These are phyloP conservation scores for Saccharum hybrid DNA, from an alignment of 202 grass and related monocot species.

Conservation along the genomic window DNA sequence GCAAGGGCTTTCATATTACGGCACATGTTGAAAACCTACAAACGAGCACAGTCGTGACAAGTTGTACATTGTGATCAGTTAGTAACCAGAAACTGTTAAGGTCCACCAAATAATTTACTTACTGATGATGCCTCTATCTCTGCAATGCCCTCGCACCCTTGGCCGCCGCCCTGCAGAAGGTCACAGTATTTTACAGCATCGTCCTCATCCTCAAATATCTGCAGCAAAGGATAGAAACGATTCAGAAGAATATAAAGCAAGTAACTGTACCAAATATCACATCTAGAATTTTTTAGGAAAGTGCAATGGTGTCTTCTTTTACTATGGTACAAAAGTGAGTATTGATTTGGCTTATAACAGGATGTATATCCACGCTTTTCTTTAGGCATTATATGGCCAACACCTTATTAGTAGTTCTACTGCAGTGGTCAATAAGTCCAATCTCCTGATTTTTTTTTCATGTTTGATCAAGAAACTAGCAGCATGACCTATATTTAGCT, in stretches of 20 bases:
- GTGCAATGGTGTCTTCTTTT: background rate
- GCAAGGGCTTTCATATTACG: conserved; percentile 81
- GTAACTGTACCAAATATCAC: background rate
- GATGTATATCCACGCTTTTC: background rate
- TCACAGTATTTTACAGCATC: conserved; percentile 91
- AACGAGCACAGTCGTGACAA: background rate
- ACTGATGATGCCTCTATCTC: conserved; percentile 94
- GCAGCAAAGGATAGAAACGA: background rate
- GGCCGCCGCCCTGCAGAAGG: conserved; percentile 77
- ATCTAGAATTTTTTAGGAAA: background rate
- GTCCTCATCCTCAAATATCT: conserved; percentile 94
- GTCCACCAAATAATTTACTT: conserved; percentile 40
- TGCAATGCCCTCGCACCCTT: conserved; percentile 92
- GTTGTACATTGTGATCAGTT: background rate
- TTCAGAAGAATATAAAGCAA: conserved; percentile 28
- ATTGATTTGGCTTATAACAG: background rate
- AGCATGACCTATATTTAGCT: too few species aligned
- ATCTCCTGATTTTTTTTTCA: background rate
- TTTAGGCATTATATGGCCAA: conserved; percentile 7
- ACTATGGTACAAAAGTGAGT: background rate
- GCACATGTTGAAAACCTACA: conserved; percentile 91
- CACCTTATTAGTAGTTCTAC: background rate
- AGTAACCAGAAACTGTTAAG: background rate
- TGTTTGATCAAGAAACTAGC: background rate
- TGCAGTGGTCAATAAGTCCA: background rate